Base-by-base conservation (phyloP, 257 asterid genomes). In the Solanum neorickii region DNA sequence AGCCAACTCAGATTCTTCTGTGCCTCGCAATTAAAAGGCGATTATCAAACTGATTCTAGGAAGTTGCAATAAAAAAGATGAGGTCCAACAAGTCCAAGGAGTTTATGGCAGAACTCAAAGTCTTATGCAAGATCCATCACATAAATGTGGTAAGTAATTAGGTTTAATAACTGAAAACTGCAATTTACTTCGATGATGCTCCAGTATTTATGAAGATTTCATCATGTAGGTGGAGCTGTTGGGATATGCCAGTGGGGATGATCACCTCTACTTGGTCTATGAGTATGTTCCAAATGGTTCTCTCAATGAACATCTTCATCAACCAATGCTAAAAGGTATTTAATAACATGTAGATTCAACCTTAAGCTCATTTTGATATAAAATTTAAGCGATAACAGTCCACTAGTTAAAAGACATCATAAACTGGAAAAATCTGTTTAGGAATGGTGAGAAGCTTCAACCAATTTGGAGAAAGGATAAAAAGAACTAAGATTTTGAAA, bases 1-100 rank as follows among this genome's bases (percentile, higher is more conserved):
- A 49, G 42, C 56, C 59, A 52, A 46, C 33, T 41, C 75, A 35
- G 23, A 66, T 31, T 74, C 82, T 74, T 39, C 52, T 74, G 52
- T 74, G 52, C 52, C 82, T 74, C 20, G 12, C 25, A 39, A 14
- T 77, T 72, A 83, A 62, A 86, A 74, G 56, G 47, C 20, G 14
- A 68, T 80, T 44, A 65, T 11, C 83, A 47, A 49, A 80, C 25
- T 47, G 84, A 47, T 16, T 65, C n/a, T 93, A 96, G 98, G 94
- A 94, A 89, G 92, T 94, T 87, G 98, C 98, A 86, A 88, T 96
- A 89, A 96, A 96, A 93, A 94, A 93, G 90, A 96, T 96, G 98
- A 92, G 96, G 89, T 94, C 98, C 8, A 93, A 91, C 92, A 92
- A 92, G 90, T 92, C 95, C n/a, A 96, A 94, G 91, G 98, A 96